Conservation (phyloP, 495 filamentous ascomycete species). For the Ascodesmis nigricans region DNA sequence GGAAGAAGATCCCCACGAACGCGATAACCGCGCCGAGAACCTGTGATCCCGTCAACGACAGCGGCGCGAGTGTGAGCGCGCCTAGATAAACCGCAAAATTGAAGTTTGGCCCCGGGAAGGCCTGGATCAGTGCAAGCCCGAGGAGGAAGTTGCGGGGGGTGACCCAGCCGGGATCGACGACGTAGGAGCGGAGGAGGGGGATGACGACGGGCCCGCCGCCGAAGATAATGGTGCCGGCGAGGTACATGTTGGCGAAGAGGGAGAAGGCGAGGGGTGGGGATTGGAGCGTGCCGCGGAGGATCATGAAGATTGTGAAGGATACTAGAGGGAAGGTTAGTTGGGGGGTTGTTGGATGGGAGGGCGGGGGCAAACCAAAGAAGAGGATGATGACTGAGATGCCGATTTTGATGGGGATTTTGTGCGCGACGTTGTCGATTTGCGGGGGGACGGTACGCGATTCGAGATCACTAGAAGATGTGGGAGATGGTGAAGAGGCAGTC, state of each 20-base stretch:
- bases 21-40: constrained; percentile 40
- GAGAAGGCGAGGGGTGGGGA: constrained; percentile 30
- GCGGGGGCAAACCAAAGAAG: no score
- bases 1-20: constrained; percentile 48
- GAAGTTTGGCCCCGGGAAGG: constrained; percentile 73
- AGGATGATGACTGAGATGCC: constrained; percentile 21
- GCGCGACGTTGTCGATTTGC: no score
- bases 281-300: constrained; percentile 30
- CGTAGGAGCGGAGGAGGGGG: constrained; percentile 54
- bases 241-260: constrained; percentile 62
- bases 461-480: no score
- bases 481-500: no score
- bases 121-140: constrained; percentile 62
- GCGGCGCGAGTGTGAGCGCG: constrained; percentile 29
- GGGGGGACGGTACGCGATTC: no score
- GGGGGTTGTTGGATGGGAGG: no score
- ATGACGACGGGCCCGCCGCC: constrained; percentile 75
- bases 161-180: constrained; percentile 64
- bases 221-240: constrained; percentile 77
- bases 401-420: constrained; percentile 13
- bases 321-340: no score
- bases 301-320: constrained; percentile 40
- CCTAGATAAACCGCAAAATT: constrained; percentile 71
- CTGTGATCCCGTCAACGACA: constrained; percentile 30
- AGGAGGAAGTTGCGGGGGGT: constrained; percentile 58